phyloP scores from a whole-genome alignment of 345 rosid species.

The Linum tenue region DNA sequence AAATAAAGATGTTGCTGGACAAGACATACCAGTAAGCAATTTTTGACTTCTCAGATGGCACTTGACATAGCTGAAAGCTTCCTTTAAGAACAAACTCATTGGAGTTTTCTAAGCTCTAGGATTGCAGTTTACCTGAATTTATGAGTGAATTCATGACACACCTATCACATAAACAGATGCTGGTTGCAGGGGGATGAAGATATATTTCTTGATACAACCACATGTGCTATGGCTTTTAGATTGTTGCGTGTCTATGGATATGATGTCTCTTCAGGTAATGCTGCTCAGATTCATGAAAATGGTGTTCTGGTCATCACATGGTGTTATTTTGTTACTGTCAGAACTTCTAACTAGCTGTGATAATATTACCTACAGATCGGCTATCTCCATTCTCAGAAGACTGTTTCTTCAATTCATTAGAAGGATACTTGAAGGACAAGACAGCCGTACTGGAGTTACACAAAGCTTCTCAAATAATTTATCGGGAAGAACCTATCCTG shows the following conservation, averaged over 20 bases:
- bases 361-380: background rate
- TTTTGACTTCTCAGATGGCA: too few relatives aligned
- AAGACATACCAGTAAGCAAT: background rate
- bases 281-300: too few relatives aligned
- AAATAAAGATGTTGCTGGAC: background rate
- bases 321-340: too few relatives aligned
- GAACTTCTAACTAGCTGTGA: background rate
- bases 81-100: too few relatives aligned
- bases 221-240: conserved; percentile 12
- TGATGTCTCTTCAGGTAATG: conserved; percentile 10
- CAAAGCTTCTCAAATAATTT: conserved; percentile 14
- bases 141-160: too few relatives aligned
- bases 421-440: background rate
- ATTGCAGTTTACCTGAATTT: too few relatives aligned
- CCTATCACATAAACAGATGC: background rate
- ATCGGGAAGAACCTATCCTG: conserved; percentile 6
- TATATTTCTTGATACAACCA: conserved; percentile 7
- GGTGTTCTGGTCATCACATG: too few relatives aligned
- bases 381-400: background rate
- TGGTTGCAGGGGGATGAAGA: conserved; percentile 14
- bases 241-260: conserved; percentile 12
- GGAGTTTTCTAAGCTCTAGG: too few relatives aligned
- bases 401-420: background rate
- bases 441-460: conserved; percentile 9
- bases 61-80: too few relatives aligned